Conservation (phyloP, 2,329 filamentous ascomycete species). For the Monilinia laxa region DNA sequence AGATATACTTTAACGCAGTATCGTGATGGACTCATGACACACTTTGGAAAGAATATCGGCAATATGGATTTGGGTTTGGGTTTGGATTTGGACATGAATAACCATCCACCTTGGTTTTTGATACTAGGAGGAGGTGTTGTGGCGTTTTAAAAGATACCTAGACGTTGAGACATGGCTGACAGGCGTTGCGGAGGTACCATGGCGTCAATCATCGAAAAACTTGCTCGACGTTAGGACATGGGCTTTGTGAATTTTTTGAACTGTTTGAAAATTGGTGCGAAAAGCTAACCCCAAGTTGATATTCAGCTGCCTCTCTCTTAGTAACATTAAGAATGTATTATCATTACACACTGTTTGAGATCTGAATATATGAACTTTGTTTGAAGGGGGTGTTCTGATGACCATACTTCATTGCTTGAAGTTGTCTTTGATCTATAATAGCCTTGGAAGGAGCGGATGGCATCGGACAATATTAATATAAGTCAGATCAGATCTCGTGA, state of each 20-base stretch:
- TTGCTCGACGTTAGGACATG: conserved; percentile 3
- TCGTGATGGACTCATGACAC: background rate
- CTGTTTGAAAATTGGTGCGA: background rate
- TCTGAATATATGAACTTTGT: background rate
- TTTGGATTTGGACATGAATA: conserved; percentile 12
- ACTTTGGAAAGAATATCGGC: background rate
- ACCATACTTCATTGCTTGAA: too few relatives aligned
- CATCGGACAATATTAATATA: background rate
- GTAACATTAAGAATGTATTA: background rate
- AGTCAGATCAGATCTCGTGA: conserved; percentile 2
- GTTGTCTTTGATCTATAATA: background rate
- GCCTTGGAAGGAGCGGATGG: background rate
- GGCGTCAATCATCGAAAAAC: conserved; percentile 18
- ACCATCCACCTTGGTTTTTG: background rate
- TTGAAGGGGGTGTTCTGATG: too few relatives aligned
- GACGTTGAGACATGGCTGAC: conserved; percentile 34
- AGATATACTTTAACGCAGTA: conserved; percentile 27
- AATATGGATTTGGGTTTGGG: conserved; percentile 8
- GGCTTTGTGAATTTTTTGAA: background rate
- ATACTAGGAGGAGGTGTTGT: conserved; percentile 30
- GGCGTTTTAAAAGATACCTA: conserved; percentile 29
- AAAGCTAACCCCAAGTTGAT: background rate
- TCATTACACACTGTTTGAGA: background rate
- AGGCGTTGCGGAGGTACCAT: conserved; percentile 28
- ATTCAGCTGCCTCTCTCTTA: background rate